Conservation (phyloP, 2,329 filamentous ascomycete species). For the Hortaea werneckii region DNA sequence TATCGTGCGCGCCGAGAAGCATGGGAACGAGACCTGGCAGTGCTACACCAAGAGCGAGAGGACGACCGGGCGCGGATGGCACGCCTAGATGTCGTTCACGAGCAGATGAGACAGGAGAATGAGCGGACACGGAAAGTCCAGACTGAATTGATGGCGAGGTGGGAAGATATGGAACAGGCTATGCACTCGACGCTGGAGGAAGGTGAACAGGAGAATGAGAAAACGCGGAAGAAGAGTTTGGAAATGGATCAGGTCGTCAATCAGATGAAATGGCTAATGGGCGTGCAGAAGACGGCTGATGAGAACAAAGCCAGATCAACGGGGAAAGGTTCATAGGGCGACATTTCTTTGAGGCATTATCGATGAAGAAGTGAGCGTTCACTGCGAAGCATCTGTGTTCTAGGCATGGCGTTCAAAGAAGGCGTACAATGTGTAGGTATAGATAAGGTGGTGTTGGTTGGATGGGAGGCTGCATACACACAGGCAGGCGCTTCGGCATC, state of each 20-base stretch:
- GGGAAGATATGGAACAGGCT: constrained; percentile 54
- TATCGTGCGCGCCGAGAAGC: constrained; percentile 44
- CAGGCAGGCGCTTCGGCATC: no score
- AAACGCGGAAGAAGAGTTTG: constrained; percentile 47
- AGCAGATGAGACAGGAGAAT: constrained; percentile 63
- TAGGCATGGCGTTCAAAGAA: no score
- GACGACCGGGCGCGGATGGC: constrained; percentile 43
- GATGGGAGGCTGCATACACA: no score
- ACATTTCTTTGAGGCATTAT: no score
- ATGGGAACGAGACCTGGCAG: constrained; percentile 40
- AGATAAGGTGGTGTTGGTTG: no score
- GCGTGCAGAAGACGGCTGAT: constrained; percentile 46
- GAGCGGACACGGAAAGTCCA: constrained; percentile 52
- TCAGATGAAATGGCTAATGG: constrained; percentile 64
- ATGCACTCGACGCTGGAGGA: constrained; percentile 50
- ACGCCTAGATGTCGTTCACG: constrained; percentile 57
- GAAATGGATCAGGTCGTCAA: constrained; percentile 52
- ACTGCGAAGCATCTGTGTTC: no score
- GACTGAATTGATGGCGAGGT: constrained; percentile 48
- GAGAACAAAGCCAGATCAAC: constrained; percentile 3
- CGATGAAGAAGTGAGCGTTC: no score
- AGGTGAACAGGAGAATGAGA: constrained; percentile 46
- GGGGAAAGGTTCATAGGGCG: no score
- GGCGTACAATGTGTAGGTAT: no score
- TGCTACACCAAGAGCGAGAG: constrained; percentile 45